Percentiles rank a stretch among this genome's conserved stretches.
phyloP scores from a whole-genome alignment of 73 alveolate species.

The Stentor coeruleus region DNA sequence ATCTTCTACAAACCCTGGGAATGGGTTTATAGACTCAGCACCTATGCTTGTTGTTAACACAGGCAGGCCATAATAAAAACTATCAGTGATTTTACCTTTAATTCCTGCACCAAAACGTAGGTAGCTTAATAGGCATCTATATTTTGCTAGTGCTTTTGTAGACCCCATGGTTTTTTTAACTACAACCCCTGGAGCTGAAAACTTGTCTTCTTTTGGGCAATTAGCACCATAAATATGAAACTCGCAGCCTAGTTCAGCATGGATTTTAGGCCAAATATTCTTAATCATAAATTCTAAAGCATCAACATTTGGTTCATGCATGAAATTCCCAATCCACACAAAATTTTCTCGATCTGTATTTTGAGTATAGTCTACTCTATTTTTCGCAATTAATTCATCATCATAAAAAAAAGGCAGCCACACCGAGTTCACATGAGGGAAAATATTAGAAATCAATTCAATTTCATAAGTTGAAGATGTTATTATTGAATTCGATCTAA shows the following conservation, averaged over 20 bases:
- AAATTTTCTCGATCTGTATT: constrained; percentile 29
- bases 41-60: constrained; percentile 60
- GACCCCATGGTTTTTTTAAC: constrained; percentile 45
- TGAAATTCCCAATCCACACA: constrained; percentile 52
- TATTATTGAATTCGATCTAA: constrained; percentile 35
- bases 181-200: constrained; percentile 28
- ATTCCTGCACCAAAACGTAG: constrained; percentile 61
- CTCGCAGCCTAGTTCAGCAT: constrained; percentile 31
- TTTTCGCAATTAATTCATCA: constrained; percentile 17
- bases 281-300: constrained; percentile 34
- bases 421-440: constrained; percentile 24
- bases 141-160: constrained; percentile 35
- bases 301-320: constrained; percentile 50
- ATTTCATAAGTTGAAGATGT: constrained; percentile 37
- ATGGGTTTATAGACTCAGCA: constrained; percentile 46
- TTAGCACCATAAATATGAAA: constrained; percentile 51
- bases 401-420: constrained; percentile 37
- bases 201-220: constrained; percentile 29
- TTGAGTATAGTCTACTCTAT: not conserved
- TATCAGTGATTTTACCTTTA: constrained; percentile 56
- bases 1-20: constrained; percentile 1
- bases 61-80: constrained; percentile 49
- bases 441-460: not conserved
- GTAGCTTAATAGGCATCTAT: constrained; percentile 51
- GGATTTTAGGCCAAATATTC: constrained; percentile 44